Base-by-base conservation (phyloP, 257 asterid genomes). In the Solanum chilense region DNA sequence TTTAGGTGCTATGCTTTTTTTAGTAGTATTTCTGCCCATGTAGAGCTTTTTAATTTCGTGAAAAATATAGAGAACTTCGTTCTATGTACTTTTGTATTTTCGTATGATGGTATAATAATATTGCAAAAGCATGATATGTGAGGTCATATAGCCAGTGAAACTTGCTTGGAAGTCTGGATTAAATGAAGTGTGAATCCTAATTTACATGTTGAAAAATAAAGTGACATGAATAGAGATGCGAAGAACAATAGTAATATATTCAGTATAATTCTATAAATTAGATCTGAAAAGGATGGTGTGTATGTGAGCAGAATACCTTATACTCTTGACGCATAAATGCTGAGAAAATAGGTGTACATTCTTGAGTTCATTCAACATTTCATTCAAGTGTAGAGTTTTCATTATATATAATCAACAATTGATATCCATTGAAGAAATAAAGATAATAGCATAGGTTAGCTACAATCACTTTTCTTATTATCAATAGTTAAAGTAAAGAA, bases 281-380 rank as follows among this genome's bases (percentile, higher is more conserved):
- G 14, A 5, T 21, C 0, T 23, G 3, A 21, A 2, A 3, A 60
- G 25, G 7, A 2, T 60, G 0, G 0, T 60, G 14, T 60, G 29
- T 60, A 60, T 1, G 5, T 23, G 13, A 23, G 12, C 23, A 23
- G 0, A 60, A 60, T 29, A 60, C 12, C 23, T 60, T 10, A 12
- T 23, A 60, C 68, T 60, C 12, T 27, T 60, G 21, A 60, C 6
- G 13, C 62, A 23, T 12, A 4, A 52, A 60, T 60, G 68, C 0
- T 60, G 29, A 60, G 25, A 60, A 60, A 60, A 21, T 16, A 52
- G 23, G 23, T 66, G 73, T 1, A 21, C 29, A 66, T 62, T 62
- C 33, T n/a, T 12, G 73, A 66, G 73, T 66, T 66, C 18, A 66
- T 25, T 31, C 8, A 66, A 66, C 73, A 66, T 5, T 25, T 66